Base-by-base conservation (phyloP, 2,329 filamentous ascomycete genomes). In the Thelonectria olida region DNA sequence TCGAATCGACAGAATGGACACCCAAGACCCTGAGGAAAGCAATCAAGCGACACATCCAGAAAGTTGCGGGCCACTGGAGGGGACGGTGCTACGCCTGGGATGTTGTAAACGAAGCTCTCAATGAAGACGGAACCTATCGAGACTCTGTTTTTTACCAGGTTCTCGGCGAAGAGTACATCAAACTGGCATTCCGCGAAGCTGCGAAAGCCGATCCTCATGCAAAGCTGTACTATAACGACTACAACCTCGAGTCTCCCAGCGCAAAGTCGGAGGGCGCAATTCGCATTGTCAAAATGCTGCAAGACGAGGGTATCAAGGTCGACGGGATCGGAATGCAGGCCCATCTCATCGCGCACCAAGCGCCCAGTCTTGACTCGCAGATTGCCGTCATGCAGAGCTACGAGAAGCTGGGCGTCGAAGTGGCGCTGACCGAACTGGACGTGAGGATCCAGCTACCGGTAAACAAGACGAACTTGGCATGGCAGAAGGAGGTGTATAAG, bases 191-290 rank as follows among this genome's bases (percentile, higher is more conserved):
- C 73, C 71, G 73, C 2, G 78, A 82, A 12, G 80, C 82, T 1
- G 78, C 79, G 19, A 78, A 79, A 15, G 81, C 81, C 0, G 80
- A 81, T 39, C 80, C 81, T 0, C 69, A 73, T 6, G 80, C 81
- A 2, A 85, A 82, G 70, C 75, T 87, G 7, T 86, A 83, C 71
- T 83, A 82, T 74, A 86, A 85, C 45, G 72, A 85, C 69, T 86
- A 85, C 73, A 81, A 80, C 62, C 80, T 84, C 48, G 83, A 85
- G 67, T 74, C 67, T 3, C 67, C 73, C 8, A 67, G 68, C n/a
- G 67, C 72, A 7, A 80, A 81, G 67, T 68, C 73, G 0, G 68
- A 69, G 6, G 73, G 72, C 3, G 75, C 74, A 4, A 67, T 73
- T 12, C 73, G 63, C 9, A 68, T 81, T 15, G 74, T 80, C 36